Conservation (phyloP, 1,284 basidiomycete genomes). For the Pulveroboletus ridleyi region DNA sequence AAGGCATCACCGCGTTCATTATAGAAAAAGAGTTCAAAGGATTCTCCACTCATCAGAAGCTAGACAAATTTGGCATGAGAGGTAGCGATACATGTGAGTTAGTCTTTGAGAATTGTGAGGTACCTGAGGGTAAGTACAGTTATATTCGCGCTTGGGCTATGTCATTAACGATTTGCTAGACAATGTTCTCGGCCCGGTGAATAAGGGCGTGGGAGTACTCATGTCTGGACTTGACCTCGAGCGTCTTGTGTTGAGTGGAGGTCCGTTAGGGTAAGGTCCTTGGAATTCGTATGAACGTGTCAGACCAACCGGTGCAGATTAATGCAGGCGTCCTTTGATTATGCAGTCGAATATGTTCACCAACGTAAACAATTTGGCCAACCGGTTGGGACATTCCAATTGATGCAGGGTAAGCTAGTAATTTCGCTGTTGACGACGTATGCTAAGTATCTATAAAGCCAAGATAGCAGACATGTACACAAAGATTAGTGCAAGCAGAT, state of each 20-base stretch:
- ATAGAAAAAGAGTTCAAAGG: slow-evolving; percentile 84
- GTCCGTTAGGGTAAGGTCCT: slow-evolving; percentile 58
- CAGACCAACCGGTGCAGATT: slow-evolving; percentile 55
- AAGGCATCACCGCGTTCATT: slow-evolving; percentile 94
- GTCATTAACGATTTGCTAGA: slow-evolving; percentile 46
- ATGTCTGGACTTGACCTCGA: slow-evolving; percentile 97
- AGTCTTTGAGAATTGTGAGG: slow-evolving; percentile 90
- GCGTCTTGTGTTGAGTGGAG: slow-evolving; percentile 90
- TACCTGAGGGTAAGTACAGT: slow-evolving; percentile 72
- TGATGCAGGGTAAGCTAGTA: slow-evolving; percentile 83
- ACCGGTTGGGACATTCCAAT: slow-evolving; percentile 90
- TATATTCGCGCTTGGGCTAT: not conserved
- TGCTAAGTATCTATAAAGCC: slow-evolving; percentile 43
- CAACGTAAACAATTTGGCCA: slow-evolving; percentile 91
- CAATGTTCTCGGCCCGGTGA: slow-evolving; percentile 85
- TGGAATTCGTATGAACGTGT: not conserved
- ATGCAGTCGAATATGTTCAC: slow-evolving; percentile 89
- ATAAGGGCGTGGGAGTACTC: slow-evolving; percentile 85
- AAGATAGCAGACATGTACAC: slow-evolving; percentile 97
- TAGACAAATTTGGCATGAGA: slow-evolving; percentile 97
- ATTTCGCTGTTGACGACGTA: not conserved
- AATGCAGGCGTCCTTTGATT: slow-evolving; percentile 95
- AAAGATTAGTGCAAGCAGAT: slow-evolving; percentile 85
- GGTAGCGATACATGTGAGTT: slow-evolving; percentile 96
- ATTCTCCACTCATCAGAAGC: slow-evolving; percentile 89